phyloP scores from a whole-genome alignment of 495 filamentous ascomycete species.

The Trichocladium uniseriatum region DNA sequence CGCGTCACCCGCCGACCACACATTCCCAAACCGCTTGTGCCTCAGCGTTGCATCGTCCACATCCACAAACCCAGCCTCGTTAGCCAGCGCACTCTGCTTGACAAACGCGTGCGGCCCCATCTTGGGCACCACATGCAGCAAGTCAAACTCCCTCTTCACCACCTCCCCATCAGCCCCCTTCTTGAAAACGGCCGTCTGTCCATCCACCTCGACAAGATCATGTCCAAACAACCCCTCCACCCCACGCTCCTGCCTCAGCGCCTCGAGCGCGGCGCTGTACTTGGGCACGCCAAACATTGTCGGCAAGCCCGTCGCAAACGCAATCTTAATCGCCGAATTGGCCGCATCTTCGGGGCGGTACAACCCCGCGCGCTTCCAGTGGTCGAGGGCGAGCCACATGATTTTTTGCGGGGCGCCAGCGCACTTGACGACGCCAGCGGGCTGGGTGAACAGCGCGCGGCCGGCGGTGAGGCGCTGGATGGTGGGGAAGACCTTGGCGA shows the following conservation, averaged over 20 bases:
- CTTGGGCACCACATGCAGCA: conserved; percentile 54
- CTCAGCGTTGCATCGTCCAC: conserved; percentile 51
- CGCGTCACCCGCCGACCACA: conserved; percentile 63
- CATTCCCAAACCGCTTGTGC: conserved; percentile 54
- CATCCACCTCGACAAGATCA: conserved; percentile 53
- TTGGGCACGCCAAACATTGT: conserved; percentile 63
- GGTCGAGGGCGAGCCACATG: conserved; percentile 61
- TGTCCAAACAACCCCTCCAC: conserved; percentile 61
- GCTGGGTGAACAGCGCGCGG: conserved; percentile 60
- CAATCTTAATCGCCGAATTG: conserved; percentile 47
- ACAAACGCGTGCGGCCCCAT: conserved; percentile 53
- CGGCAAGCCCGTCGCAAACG: conserved; percentile 53
- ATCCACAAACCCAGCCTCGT: conserved; percentile 55
- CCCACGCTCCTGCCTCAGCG: conserved; percentile 51
- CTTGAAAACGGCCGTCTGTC: conserved; percentile 46
- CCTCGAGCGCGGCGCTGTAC: conserved; percentile 52
- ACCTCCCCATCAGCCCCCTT: conserved; percentile 30
- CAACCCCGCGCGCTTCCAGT: conserved; percentile 53
- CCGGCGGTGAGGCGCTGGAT: conserved; percentile 48
- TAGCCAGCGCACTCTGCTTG: conserved; percentile 48
- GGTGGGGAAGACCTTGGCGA: conserved; percentile 48
- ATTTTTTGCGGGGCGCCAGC: conserved; percentile 62
- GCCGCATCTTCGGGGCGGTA: conserved; percentile 39
- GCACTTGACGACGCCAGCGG: conserved; percentile 56
- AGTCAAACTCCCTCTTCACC: conserved; percentile 47